Base-by-base conservation (phyloP, 495 filamentous ascomycete genomes). In the Parathielavia appendiculata region DNA sequence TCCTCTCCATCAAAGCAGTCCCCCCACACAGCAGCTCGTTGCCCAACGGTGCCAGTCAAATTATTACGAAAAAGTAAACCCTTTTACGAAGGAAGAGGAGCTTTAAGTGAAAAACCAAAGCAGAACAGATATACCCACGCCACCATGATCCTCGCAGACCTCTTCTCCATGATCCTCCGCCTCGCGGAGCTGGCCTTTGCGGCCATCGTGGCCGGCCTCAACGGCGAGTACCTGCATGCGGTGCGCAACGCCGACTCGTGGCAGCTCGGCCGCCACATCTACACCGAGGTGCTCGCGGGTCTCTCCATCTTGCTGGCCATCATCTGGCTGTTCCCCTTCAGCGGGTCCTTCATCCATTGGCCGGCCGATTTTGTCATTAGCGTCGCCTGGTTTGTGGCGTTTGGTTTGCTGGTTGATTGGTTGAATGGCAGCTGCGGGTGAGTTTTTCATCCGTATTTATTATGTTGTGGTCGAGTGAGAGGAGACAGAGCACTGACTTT, bases 311-410 rank as follows among this genome's bases (percentile, higher is more conserved):
- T 79, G 60, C 65, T 78, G 14, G 59, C 76, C 56, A 63, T 79
- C 58, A 57, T 79, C 48, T 78, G 77, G 77, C 73, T 79, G 9
- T 66, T 78, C 59, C 76, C 77, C 38, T 77, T 78, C 62, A 66
- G 69, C 43, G 62, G 66, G 39, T 67, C 63, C 50, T 79, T 78
- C 60, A 66, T 73, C 55, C 73, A 76, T 64, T 79, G 72, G 72
- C 74, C 74, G 10, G 59, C 80, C 62, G 85, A 88, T 60, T 40
- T 86, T 45, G 35, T 86, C 56, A 75, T 88, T 48, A 81, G 78
- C 22, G 65, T 85, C 20, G 73, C 76, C 51, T 88, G 85, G 85
- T 86, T 85, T 59, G 81, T 81, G 13, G 79, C 79, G 20, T 86
- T 86, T 58, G 85, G 83, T 56, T 72, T 86, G 10, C 62, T 84